Percentiles rank a stretch among this genome's conserved stretches.
Evolutionary conservation across 1,284 basidiomycete species (phyloP).

Genomic region (Heterobasidion irregulare): DNA sequence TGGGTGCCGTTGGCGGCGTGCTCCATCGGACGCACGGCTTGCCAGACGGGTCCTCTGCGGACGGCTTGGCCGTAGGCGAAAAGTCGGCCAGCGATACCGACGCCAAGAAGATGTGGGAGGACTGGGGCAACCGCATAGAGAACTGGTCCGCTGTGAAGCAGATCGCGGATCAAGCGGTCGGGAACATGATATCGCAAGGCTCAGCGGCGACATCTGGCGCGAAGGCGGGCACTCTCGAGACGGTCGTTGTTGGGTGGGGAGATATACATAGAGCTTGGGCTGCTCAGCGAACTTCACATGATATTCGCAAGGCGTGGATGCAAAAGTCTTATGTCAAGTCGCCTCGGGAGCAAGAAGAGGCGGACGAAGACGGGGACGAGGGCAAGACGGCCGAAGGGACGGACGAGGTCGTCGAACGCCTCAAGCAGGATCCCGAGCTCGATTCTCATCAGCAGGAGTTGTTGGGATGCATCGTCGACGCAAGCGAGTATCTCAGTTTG

Average conservation of each 20-base stretch:
- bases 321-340: slow-evolving; percentile 40
- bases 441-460: slow-evolving; percentile 73
- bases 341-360: slow-evolving; percentile 27
- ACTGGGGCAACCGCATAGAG: slow-evolving; percentile 64
- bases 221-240: slow-evolving; percentile 1
- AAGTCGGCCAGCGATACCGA: slow-evolving; percentile 1
- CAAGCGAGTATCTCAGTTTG: slow-evolving; percentile 39
- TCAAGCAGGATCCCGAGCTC: slow-evolving; percentile 69
- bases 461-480: slow-evolving; percentile 77
- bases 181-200: slow-evolving; percentile 44
- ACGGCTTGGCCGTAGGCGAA: slow-evolving; percentile 5
- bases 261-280: slow-evolving; percentile 57
- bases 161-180: slow-evolving; percentile 67
- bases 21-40: slow-evolving; percentile 34
- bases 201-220: slow-evolving; percentile 5
- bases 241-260: slow-evolving; percentile 50
- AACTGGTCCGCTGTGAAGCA: slow-evolving; percentile 60
- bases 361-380: slow-evolving; percentile 29
- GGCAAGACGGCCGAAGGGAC: slow-evolving; percentile 24
- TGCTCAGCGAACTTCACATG: slow-evolving; percentile 38
- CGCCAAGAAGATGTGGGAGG: slow-evolving; percentile 46
- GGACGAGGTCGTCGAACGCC: slow-evolving; percentile 52
- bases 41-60: slow-evolving; percentile 5
- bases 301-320: slow-evolving; percentile 52
- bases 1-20: slow-evolving; percentile 64